Evolutionary conservation across 2,329 filamentous ascomycete genomes (phyloP).

Genomic region (Seiridium cupressi): DNA sequence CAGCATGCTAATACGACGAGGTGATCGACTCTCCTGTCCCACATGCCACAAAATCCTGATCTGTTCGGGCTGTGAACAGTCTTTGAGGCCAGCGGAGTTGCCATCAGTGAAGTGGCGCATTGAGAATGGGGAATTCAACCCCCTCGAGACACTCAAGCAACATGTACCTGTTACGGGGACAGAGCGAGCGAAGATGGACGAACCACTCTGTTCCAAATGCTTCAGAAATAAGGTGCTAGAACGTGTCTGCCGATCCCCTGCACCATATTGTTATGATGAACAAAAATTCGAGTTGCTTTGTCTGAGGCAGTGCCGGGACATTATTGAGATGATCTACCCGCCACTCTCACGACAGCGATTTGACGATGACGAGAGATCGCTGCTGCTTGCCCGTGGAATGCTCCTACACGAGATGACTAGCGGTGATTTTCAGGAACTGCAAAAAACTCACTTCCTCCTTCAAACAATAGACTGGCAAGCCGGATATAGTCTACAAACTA

Average conservation of each 20-base stretch:
- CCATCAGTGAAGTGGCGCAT: too few species aligned
- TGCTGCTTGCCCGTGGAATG: background rate
- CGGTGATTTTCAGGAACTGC: background rate
- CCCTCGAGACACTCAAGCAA: background rate
- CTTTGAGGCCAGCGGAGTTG: too few species aligned
- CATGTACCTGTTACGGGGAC: background rate
- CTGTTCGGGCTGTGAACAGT: background rate
- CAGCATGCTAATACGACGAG: background rate
- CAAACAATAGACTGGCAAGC: background rate
- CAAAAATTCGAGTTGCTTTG: background rate
- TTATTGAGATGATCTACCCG: background rate
- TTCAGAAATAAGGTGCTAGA: background rate
- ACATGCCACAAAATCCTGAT: background rate
- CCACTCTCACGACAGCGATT: background rate
- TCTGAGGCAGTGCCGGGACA: background rate
- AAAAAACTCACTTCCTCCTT: background rate
- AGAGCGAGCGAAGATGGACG: background rate
- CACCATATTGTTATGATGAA: background rate
- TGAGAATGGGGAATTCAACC: background rate
- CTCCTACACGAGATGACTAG: background rate
- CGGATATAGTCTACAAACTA: background rate
- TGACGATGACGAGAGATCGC: background rate
- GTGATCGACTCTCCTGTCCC: background rate
- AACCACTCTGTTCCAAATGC: background rate
- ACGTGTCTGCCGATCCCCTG: background rate